Evolutionary conservation across 2,329 filamentous ascomycete species (phyloP).

Genomic region (Fusarium brevicatenulatum): DNA sequence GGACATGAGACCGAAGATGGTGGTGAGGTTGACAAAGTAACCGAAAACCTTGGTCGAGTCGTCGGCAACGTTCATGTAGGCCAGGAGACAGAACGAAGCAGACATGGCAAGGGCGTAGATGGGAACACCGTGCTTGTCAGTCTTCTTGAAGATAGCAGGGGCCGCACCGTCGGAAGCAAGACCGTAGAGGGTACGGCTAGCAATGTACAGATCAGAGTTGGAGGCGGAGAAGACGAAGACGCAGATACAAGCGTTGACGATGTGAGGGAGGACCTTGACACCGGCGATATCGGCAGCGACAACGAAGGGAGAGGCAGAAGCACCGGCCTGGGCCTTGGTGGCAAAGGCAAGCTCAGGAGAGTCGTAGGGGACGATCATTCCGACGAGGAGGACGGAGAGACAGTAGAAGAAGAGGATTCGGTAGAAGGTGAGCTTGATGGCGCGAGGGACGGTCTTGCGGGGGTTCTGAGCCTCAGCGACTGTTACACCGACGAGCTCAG

Average conservation of each 20-base stretch:
- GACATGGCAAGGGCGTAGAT: conserved; percentile 71
- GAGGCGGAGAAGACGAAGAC: conserved; percentile 81
- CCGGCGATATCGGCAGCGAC: conserved; percentile 74
- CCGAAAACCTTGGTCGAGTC: conserved; percentile 67
- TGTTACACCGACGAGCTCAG: conserved; percentile 80
- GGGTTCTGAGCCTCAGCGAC: conserved; percentile 85
- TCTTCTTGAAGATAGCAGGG: conserved; percentile 75
- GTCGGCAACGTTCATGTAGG: conserved; percentile 72
- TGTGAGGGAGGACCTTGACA: conserved; percentile 70
- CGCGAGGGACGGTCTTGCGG: conserved; percentile 77
- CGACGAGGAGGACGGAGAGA: conserved; percentile 76
- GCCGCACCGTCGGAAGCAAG: conserved; percentile 78
- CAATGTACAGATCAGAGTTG: conserved; percentile 82
- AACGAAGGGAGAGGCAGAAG: conserved; percentile 74
- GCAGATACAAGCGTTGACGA: conserved; percentile 79
- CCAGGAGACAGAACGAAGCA: conserved; percentile 71
- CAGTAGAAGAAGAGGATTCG: conserved; percentile 86
- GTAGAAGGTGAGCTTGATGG: conserved; percentile 83
- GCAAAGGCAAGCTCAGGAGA: conserved; percentile 67
- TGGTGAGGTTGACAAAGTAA: conserved; percentile 75
- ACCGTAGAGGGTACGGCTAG: conserved; percentile 77
- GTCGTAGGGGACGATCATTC: conserved; percentile 81
- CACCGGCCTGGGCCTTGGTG: conserved; percentile 52
- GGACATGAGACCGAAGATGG: conserved; percentile 72
- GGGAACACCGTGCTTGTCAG: conserved; percentile 77